phyloP scores from a whole-genome alignment of 495 filamentous ascomycete species.

The Neurospora terricola region DNA sequence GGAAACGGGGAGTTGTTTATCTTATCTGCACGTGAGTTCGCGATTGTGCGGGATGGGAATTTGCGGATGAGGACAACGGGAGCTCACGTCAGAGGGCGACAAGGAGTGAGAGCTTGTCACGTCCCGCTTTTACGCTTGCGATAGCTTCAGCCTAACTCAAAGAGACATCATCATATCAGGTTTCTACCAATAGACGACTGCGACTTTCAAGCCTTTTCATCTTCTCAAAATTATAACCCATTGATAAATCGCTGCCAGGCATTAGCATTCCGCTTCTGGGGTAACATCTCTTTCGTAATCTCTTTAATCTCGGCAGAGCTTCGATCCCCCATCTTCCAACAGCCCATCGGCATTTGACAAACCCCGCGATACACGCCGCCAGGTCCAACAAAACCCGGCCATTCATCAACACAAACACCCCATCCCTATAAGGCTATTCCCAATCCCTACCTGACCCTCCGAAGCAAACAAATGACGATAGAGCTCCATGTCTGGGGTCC shows the following conservation, averaged over 20 bases:
- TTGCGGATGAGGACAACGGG: background rate
- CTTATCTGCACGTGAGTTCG: background rate
- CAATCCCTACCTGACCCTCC: background rate
- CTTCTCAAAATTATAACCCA: background rate
- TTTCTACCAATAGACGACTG: background rate
- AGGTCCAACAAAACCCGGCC: background rate
- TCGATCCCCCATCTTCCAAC: background rate
- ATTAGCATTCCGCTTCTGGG: background rate
- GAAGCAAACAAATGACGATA: constrained; percentile 30
- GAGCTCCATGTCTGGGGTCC: constrained; percentile 90
- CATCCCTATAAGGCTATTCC: background rate
- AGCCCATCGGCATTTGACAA: background rate
- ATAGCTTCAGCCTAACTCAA: background rate
- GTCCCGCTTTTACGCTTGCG: background rate
- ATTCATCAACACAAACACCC: background rate
- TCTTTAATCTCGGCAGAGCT: background rate
- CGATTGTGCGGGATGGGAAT: background rate
- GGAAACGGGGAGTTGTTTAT: background rate
- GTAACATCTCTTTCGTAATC: background rate
- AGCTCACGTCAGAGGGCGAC: background rate
- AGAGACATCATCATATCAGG: background rate
- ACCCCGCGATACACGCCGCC: background rate
- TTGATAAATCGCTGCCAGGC: background rate
- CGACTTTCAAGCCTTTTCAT: background rate
- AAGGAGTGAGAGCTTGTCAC: background rate